Base-by-base conservation (phyloP, 108 stramenopile species). In the Seminavis robusta region DNA sequence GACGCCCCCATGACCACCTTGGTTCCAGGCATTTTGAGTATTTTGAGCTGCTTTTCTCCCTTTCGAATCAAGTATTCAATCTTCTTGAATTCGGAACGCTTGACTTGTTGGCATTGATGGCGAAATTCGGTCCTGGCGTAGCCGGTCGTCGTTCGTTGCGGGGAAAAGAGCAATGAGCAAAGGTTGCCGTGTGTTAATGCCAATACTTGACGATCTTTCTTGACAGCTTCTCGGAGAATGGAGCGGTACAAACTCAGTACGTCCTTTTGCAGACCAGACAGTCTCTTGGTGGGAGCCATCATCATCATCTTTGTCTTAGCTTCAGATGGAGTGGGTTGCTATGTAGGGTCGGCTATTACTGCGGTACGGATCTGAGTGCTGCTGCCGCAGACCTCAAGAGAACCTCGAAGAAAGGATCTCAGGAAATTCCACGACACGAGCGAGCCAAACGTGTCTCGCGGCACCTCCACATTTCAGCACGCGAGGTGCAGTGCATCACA, bases 11-110 rank as follows among this genome's bases (percentile, higher is more conserved):
- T 57, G 15, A 85, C 80, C 21, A 79, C 47, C 58, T 78, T 62
- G 32, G 86, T 86, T 5, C 90, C 90, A 1, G 90, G 86, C 90
- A 92, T 92, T 65, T 88, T 63, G 36, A 92, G 52, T 23, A 92
- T 46, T 33, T 88, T 75, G 59, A 92, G 52, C 54, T 88, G 81
- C 48, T 92, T 92, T 41, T 79, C 65, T 27, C 90, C 90, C 41
- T 88, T 77, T 16, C 90, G 67, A 17, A 92, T 77, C 53, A 74
- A 72, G 65, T 86, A 81, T 61, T 92, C 90, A 46, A 92, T 84
- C 11, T 63, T 75, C 56, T 74, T 74, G 49, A 88, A 92, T 63
- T 92, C 90, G 8, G 79, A 78, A 41, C 80, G 53, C 29, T 49
- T 52, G 7, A 83, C 74, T 34, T 23, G 28, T 4, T 34, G 34